Evolutionary conservation across 2,329 filamentous ascomycete species (phyloP).

Genomic region (Scleromitrula shiraiana): DNA sequence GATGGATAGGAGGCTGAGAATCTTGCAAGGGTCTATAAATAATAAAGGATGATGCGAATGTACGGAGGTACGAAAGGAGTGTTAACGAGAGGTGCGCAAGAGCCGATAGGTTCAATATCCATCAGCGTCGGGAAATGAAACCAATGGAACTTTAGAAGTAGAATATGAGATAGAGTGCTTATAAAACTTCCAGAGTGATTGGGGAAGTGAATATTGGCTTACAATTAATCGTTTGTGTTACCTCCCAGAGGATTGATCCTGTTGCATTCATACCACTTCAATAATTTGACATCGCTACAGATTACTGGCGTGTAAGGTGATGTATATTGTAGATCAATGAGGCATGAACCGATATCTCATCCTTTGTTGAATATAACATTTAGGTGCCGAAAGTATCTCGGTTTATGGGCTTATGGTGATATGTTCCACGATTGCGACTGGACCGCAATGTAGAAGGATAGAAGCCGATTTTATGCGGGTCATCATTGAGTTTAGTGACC

Average conservation of each 20-base stretch:
- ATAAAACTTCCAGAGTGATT: too few species aligned
- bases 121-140: too few species aligned
- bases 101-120: too few species aligned
- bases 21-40: neutral
- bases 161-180: too few species aligned
- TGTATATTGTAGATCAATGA: neutral
- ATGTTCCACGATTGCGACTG: too few species aligned
- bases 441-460: too few species aligned
- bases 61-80: neutral
- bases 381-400: too few species aligned
- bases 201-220: neutral
- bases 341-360: neutral
- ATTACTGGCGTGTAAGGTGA: neutral
- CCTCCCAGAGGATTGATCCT: neutral
- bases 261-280: neutral
- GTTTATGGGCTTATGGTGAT: too few species aligned
- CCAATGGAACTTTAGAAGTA: too few species aligned
- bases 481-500: too few species aligned
- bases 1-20: conserved; percentile 4
- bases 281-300: neutral
- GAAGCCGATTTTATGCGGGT: too few species aligned
- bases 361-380: neutral
- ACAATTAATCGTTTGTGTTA: neutral
- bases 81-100: neutral
- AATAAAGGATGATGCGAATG: neutral